phyloP scores from a whole-genome alignment of 129 eudicot species.

The Artemisia annua region DNA sequence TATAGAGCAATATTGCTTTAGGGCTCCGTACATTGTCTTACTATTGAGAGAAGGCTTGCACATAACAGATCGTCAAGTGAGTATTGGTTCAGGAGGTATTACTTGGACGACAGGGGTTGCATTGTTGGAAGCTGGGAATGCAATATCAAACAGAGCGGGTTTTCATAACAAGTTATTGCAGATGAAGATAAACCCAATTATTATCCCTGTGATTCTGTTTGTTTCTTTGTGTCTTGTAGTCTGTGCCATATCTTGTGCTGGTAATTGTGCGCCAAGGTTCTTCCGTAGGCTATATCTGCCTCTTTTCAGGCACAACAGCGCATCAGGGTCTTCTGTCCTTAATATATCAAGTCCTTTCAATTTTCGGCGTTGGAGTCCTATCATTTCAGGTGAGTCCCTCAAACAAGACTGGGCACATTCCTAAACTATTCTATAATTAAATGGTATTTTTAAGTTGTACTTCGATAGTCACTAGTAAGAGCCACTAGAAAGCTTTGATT shows the following conservation, averaged over 20 bases:
- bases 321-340: conserved; percentile 57
- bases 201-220: conserved; percentile 53
- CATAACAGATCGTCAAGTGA: conserved; percentile 69
- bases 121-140: conserved; percentile 87
- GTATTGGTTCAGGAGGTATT: conserved; percentile 91
- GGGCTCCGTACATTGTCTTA: conserved; percentile 85
- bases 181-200: conserved; percentile 59
- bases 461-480: neutral
- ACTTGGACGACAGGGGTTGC: conserved; percentile 99
- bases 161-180: conserved; percentile 43
- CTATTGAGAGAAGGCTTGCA: conserved; percentile 93
- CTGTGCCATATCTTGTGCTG: conserved; percentile 55
- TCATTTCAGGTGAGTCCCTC: conserved; percentile 57
- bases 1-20: conserved; percentile 95
- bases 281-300: conserved; percentile 70
- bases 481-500: neutral
- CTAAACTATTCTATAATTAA: too few species aligned
- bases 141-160: conserved; percentile 41
- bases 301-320: conserved; percentile 62
- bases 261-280: conserved; percentile 52
- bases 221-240: conserved; percentile 49
- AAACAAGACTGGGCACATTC: neutral
- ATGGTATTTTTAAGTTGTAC: neutral
- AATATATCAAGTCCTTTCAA: conserved; percentile 75
- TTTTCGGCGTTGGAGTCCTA: conserved; percentile 89